Percentiles rank a stretch among this genome's conserved stretches.
phyloP scores from a whole-genome alignment of 768 basidiomycete species.

The Termitomyces sp. region DNA sequence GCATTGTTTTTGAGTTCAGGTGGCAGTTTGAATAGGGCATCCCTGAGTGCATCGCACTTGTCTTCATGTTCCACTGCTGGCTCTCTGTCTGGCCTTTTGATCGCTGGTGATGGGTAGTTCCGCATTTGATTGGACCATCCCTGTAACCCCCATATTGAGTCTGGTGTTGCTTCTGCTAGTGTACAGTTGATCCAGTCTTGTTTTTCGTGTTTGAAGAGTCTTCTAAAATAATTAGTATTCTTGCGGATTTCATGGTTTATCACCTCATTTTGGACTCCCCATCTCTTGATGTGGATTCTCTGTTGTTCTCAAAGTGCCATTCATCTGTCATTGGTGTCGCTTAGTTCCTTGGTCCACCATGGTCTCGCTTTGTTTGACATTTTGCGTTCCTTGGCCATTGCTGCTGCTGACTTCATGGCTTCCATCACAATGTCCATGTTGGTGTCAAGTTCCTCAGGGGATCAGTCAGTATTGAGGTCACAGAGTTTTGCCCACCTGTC shows the following conservation, averaged over 20 bases:
- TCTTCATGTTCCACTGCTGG: too few relatives aligned
- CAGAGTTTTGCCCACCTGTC: neutral
- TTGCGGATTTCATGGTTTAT: neutral
- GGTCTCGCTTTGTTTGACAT: neutral
- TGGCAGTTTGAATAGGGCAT: too few relatives aligned
- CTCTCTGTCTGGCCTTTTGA: too few relatives aligned
- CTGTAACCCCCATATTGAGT: neutral
- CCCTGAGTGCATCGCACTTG: too few relatives aligned
- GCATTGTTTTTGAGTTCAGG: too few relatives aligned
- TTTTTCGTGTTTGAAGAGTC: too few relatives aligned
- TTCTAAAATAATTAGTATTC: too few relatives aligned
- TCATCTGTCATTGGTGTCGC: neutral
- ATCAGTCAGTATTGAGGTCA: neutral
- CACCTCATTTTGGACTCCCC: neutral
- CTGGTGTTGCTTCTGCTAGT: neutral
- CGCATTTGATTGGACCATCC: too few relatives aligned
- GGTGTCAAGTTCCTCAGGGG: neutral
- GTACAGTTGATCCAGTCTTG: neutral
- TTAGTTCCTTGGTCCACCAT: neutral
- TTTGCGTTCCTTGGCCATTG: neutral
- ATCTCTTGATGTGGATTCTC: neutral
- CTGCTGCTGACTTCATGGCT: neutral
- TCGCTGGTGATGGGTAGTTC: neutral
- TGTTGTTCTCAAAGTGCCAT: neutral
- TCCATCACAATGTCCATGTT: neutral